Conservation (phyloP, 1,284 basidiomycete genomes). For the Tausonia pullulans region DNA sequence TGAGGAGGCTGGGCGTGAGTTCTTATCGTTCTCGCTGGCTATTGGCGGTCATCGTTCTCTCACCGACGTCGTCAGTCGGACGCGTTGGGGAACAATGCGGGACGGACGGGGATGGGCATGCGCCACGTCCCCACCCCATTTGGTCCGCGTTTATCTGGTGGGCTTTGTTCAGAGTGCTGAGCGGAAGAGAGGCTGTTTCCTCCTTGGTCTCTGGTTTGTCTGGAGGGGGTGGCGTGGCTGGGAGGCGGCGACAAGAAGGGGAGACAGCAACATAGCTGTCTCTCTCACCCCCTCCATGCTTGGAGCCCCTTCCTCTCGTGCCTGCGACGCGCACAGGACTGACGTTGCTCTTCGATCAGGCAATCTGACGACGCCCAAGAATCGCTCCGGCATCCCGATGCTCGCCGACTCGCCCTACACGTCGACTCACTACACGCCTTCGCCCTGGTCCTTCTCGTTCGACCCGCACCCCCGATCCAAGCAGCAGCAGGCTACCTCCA, state of each 20-base stretch:
- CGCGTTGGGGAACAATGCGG: too few relatives aligned
- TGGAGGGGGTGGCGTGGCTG: too few relatives aligned
- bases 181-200: too few relatives aligned
- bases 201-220: too few relatives aligned
- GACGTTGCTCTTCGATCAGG: neutral
- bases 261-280: neutral
- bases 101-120: too few relatives aligned
- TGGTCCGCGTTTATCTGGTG: too few relatives aligned
- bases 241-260: neutral
- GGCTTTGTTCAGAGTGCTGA: too few relatives aligned
- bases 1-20: slow-evolving; percentile 1
- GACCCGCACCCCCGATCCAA: neutral
- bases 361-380: neutral
- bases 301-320: neutral
- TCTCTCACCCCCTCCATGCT: neutral
- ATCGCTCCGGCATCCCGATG: slow-evolving; percentile 12
- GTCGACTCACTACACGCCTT: neutral
- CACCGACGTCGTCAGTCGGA: neutral
- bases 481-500: neutral
- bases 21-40: neutral
- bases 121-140: too few relatives aligned
- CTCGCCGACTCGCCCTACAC: neutral
- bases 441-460: slow-evolving; percentile 13
- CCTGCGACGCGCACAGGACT: too few relatives aligned
- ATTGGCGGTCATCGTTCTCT: neutral